Percentiles rank a stretch among this genome's conserved stretches.
phyloP scores from a whole-genome alignment of 768 basidiomycete species.

The Albatrellus ellisii region DNA sequence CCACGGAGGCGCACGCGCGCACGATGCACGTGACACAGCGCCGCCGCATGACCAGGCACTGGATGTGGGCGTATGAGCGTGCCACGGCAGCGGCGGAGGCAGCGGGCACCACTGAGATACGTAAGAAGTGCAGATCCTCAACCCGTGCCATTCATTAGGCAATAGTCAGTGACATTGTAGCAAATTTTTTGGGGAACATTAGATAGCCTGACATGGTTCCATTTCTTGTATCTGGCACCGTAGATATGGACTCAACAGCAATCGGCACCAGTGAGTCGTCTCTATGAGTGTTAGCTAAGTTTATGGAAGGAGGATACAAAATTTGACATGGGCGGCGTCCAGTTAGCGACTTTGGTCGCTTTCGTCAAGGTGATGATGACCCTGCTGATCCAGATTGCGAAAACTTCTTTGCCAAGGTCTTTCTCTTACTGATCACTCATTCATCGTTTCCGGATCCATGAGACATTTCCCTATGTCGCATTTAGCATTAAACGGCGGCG shows the following conservation, averaged over 20 bases:
- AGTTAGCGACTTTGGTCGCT: constrained; percentile 11
- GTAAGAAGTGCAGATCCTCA: too few species aligned
- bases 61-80: too few species aligned
- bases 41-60: too few species aligned
- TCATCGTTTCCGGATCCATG: constrained; percentile 20
- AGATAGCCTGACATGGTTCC: constrained; percentile 19
- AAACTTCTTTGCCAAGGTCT: constrained; percentile 12
- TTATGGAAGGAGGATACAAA: constrained; percentile 14
- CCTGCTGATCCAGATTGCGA: not conserved
- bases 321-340: constrained; percentile 12
- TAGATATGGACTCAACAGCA: constrained; percentile 19
- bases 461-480: constrained; percentile 19
- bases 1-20: too few species aligned
- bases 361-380: not conserved
- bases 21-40: too few species aligned
- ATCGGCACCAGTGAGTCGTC: constrained; percentile 16
- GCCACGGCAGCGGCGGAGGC: too few species aligned
- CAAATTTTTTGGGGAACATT: too few species aligned
- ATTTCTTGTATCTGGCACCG: constrained; percentile 14
- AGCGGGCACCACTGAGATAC: too few species aligned
- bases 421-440: constrained; percentile 15
- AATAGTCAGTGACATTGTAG: too few species aligned
- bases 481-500: constrained; percentile 21
- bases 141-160: too few species aligned
- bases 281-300: constrained; percentile 19